Conservation (phyloP, 2,329 filamentous ascomycete species). For the Colletotrichum sp. region DNA sequence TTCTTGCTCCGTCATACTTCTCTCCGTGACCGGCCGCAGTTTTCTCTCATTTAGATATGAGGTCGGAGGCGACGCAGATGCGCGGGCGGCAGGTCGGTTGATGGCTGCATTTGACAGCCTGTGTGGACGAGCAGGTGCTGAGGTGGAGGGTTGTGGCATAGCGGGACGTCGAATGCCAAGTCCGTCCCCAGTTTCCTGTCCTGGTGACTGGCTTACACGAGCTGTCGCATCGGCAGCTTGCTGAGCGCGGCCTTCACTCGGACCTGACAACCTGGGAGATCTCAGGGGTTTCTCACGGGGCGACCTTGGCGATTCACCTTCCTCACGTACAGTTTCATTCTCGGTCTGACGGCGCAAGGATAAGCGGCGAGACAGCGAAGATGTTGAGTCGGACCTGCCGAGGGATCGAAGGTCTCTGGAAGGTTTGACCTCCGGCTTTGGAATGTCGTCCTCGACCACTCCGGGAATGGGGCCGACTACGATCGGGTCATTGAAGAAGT, state of each 20-base stretch:
- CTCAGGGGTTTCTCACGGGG: conserved; percentile 46
- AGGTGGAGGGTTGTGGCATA: conserved; percentile 49
- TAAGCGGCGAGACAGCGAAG: conserved; percentile 33
- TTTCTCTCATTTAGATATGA: conserved; percentile 40
- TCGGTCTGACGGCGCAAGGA: conserved; percentile 49
- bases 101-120: conserved; percentile 44
- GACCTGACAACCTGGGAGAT: conserved; percentile 39
- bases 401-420: conserved; percentile 39
- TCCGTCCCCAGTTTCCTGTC: conserved; percentile 52
- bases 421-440: conserved; percentile 35
- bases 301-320: conserved; percentile 38
- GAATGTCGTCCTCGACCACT: conserved; percentile 77
- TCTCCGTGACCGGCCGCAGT: conserved; percentile 26
- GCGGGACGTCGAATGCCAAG: conserved; percentile 59
- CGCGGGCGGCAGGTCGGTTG: conserved; percentile 36
- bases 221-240: conserved; percentile 29
- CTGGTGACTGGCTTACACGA: conserved; percentile 47
- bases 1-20: conserved; percentile 63
- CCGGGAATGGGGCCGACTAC: conserved; percentile 80
- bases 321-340: conserved; percentile 38
- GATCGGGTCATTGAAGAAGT: conserved; percentile 80
- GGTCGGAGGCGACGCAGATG: conserved; percentile 36
- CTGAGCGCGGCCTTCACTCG: conserved; percentile 37
- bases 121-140: conserved; percentile 51
- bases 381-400: conserved; percentile 30